Conservation (phyloP, 345 rosid species). For the Gossypium raimondii region DNA sequence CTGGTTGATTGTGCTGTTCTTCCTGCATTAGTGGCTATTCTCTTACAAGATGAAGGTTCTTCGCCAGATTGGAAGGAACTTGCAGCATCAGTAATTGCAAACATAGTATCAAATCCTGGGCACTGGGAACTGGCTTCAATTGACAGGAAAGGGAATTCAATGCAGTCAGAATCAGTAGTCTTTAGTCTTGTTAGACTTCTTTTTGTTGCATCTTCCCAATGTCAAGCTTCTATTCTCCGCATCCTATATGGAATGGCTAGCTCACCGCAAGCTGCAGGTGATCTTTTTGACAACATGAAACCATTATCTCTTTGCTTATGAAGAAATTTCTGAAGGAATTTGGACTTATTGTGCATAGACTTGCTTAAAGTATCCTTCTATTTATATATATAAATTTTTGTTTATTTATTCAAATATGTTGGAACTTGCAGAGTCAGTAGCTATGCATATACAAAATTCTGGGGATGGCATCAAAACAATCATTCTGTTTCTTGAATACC, state of each 20-base stretch:
- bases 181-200: conserved; percentile 29
- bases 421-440: conserved; percentile 33
- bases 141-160: conserved; percentile 32
- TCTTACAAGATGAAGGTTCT: conserved; percentile 25
- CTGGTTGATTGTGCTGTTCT: conserved; percentile 36
- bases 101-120: conserved; percentile 42
- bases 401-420: conserved; percentile 11
- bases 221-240: conserved; percentile 30
- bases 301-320: background rate
- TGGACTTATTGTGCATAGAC: background rate
- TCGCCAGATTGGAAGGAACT: conserved; percentile 26
- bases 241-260: conserved; percentile 36
- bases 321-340: background rate
- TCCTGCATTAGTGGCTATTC: conserved; percentile 32
- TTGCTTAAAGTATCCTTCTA: background rate
- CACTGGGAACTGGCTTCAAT: conserved; percentile 41
- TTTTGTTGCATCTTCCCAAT: conserved; percentile 24
- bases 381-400: background rate
- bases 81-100: conserved; percentile 36
- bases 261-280: conserved; percentile 47
- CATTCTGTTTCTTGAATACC: conserved; percentile 27
- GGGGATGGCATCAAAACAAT: conserved; percentile 32
- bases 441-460: conserved; percentile 23
- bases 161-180: conserved; percentile 36
- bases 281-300: background rate